These are phyloP conservation scores for Magnaporthiopsis rhizophila DNA, from an alignment of 2,329 filamentous ascomycete genomes.

Conservation along the genomic window DNA sequence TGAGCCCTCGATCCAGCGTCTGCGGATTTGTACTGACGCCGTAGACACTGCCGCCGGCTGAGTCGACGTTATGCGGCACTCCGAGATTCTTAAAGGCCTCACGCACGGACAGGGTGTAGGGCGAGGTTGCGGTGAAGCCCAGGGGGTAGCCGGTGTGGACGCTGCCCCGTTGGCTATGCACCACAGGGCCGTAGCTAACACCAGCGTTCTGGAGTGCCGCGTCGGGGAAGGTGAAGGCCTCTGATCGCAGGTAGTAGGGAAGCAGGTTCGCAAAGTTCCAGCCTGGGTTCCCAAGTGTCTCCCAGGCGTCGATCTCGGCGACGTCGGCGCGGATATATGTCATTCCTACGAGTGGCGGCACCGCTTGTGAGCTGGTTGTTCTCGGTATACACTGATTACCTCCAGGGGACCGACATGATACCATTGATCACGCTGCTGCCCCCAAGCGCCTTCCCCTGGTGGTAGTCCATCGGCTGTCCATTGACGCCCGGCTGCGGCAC, in stretches of 20 bases:
- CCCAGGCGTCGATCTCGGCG: constrained; percentile 26
- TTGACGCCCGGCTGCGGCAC: constrained; percentile 30
- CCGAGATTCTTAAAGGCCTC: constrained; percentile 25
- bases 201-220: constrained; percentile 19
- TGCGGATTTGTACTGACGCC: constrained; percentile 31
- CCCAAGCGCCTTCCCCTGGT: constrained; percentile 36
- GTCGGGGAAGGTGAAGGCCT: constrained; percentile 15
- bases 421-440: constrained; percentile 22
- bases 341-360: constrained; percentile 13
- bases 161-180: constrained; percentile 27
- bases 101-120: constrained; percentile 19
- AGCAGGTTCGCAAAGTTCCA: constrained; percentile 19
- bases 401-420: no score
- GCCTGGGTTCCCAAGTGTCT: constrained; percentile 21
- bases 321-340: constrained; percentile 23
- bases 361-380: not conserved
- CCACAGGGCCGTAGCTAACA: constrained; percentile 23
- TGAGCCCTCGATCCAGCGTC: constrained; percentile 28
- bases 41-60: constrained; percentile 28
- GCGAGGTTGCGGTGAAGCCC: constrained; percentile 23
- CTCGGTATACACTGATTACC: no score
- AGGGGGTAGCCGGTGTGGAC: constrained; percentile 29
- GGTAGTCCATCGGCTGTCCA: constrained; percentile 27
- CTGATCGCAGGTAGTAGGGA: constrained; percentile 17
- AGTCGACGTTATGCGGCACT: constrained; percentile 26